A percentile compares a stretch with the other conserved stretches of the same genome.
Conservation (phyloP, 257 asterid genomes). For the Solanum gracilifrons region DNA sequence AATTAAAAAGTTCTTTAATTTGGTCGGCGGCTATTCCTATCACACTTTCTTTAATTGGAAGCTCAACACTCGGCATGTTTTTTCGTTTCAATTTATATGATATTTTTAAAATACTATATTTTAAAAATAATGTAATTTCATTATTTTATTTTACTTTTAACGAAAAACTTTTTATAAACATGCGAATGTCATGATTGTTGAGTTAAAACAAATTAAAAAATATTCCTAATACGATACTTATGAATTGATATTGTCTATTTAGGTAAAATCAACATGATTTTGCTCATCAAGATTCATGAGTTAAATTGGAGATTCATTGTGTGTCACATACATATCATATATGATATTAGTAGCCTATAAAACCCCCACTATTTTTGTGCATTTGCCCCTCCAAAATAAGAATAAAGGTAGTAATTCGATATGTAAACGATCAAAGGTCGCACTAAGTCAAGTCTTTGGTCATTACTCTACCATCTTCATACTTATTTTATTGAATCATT, state of each 20-base stretch:
- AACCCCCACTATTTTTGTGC: neutral
- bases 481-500: neutral
- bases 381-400: neutral
- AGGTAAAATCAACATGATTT: neutral
- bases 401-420: neutral
- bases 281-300: neutral
- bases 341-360: neutral
- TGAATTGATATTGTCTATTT: neutral
- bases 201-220: neutral
- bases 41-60: neutral
- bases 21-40: conserved; percentile 24
- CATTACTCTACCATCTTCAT: neutral
- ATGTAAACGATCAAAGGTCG: neutral
- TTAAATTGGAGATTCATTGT: neutral
- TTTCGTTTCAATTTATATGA: neutral
- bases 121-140: neutral
- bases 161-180: neutral
- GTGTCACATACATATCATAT: neutral
- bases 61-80: neutral
- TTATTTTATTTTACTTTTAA: neutral
- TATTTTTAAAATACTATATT: neutral
- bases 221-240: neutral
- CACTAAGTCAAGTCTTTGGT: neutral
- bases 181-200: neutral
- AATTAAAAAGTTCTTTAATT: neutral